Evolutionary conservation across 2,329 filamentous ascomycete species (phyloP).

Genomic region (Exserohilum turcica): DNA sequence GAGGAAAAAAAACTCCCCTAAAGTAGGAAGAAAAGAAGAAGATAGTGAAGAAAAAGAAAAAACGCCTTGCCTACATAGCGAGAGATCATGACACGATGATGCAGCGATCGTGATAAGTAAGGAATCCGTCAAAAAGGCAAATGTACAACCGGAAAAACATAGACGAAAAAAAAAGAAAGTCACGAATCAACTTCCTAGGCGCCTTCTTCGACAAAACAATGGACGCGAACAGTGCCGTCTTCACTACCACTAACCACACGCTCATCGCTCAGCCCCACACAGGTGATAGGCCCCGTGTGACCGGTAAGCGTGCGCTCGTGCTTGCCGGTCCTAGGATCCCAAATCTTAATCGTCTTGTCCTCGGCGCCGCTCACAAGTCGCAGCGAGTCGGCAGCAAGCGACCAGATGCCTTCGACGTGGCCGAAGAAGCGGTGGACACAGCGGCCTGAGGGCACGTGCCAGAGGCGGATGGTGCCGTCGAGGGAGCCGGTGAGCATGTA

Average conservation of each 20-base stretch:
- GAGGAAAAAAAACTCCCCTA: too few species aligned
- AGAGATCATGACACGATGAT: too few species aligned
- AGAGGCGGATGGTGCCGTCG: slow-evolving; percentile 88
- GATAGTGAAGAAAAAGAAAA: too few species aligned
- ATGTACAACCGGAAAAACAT: neutral
- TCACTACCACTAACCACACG: slow-evolving; percentile 90
- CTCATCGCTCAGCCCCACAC: slow-evolving; percentile 87
- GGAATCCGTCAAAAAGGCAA: too few species aligned
- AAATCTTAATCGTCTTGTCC: slow-evolving; percentile 93
- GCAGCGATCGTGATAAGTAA: too few species aligned
- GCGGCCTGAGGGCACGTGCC: slow-evolving; percentile 81
- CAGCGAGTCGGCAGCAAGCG: slow-evolving; percentile 83
- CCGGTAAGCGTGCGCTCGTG: slow-evolving; percentile 93
- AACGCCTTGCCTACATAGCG: too few species aligned
- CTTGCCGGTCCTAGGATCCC: slow-evolving; percentile 89
- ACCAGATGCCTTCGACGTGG: slow-evolving; percentile 95
- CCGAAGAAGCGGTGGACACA: slow-evolving; percentile 95
- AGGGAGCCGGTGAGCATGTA: slow-evolving; percentile 94
- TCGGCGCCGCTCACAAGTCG: slow-evolving; percentile 88
- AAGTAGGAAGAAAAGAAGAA: too few species aligned
- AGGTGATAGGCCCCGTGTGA: slow-evolving; percentile 89
- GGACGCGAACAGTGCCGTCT: slow-evolving; percentile 84
- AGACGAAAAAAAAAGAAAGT: neutral
- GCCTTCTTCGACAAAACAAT: slow-evolving; percentile 35
- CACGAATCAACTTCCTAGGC: neutral